Base-by-base conservation (phyloP, 1,139 yeast genomes). In the Zygotorulaspora mrakii region DNA sequence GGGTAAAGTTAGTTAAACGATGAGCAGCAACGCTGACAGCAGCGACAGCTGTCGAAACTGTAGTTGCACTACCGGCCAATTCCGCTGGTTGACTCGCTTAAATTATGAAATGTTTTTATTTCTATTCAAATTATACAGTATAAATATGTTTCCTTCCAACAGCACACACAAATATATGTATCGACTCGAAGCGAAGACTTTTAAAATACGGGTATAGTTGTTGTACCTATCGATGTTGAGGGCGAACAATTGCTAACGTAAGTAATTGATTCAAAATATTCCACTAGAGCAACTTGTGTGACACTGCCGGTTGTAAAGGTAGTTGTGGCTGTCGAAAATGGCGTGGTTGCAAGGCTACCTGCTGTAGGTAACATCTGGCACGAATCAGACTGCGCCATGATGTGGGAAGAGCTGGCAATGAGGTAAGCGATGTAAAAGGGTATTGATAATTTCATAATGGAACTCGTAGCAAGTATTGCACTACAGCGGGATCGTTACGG, bases 361-460 rank as follows among this genome's bases (percentile, higher is more conserved):
- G 46, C 46, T 10, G 48, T 37, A 20, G 62, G 57, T 11, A 52
- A 30, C 5, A 55, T 39, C 8, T 50, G 52, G 33, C 62, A 57
- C n/a, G 53, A 45, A 9, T 45, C 46, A 13, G 46, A 33, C 17
- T 22, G 29, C 17, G 31, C 36, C 11, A 31, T 5, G 30, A 33
- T 35, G 34, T 40, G 14, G 22, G 30, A 9, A 7, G 24, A 17
- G 12, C 33, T 20, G 12, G 37, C 26, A 12, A 30, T 17, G 18
- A 36, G 17, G 5, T 16, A 6, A 16, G 21, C 20, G 13, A 16
- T 10, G n/a, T n/a, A n/a, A n/a, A n/a, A n/a, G n/a, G n/a, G n/a
- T n/a, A n/a, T n/a, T n/a, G n/a, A n/a, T n/a, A n/a, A n/a, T n/a
- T n/a, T n/a, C n/a, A n/a, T n/a, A n/a, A n/a, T n/a, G n/a, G n/a